phyloP scores from a whole-genome alignment of 805 yeast genomes.

The Saccharomycopsis sp. region DNA sequence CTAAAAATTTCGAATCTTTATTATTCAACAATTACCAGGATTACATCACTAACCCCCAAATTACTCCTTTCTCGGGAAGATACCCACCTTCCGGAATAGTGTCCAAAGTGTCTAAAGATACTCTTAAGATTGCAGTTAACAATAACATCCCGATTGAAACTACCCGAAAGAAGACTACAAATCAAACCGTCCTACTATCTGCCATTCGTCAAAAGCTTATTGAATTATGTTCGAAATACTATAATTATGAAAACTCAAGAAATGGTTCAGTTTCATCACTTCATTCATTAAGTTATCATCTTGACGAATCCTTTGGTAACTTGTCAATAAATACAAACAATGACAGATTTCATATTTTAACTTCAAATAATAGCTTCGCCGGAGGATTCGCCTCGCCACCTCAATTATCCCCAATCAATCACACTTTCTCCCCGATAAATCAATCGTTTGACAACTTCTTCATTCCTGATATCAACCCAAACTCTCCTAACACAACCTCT shows the following conservation, averaged over 20 bases:
- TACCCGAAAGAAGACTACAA: constrained; percentile 32
- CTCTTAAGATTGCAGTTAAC: constrained; percentile 34
- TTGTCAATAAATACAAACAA: constrained; percentile 7
- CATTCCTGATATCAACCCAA: constrained; percentile 12
- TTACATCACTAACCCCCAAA: constrained; percentile 48
- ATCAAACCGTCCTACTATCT: constrained; percentile 23
- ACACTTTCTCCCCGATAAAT: constrained; percentile 20
- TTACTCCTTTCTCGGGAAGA: constrained; percentile 59
- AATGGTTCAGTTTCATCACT: constrained; percentile 15
- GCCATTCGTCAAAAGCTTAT: constrained; percentile 34
- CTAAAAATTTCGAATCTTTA: constrained; percentile 15
- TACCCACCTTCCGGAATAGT: constrained; percentile 66
- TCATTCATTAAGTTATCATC: constrained; percentile 4
- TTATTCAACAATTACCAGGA: constrained; percentile 34
- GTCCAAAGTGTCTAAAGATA: constrained; percentile 50
- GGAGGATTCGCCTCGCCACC: constrained; percentile 7
- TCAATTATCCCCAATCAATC: constrained; percentile 14
- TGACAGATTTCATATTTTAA: constrained; percentile 1
- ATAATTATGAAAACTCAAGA: background rate
- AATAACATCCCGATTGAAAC: constrained; percentile 32
- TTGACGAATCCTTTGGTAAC: constrained; percentile 11
- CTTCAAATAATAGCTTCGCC: background rate
- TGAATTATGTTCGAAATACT: constrained; percentile 13
- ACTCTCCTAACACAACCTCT: constrained; percentile 1
- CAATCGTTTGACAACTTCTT: constrained; percentile 13